phyloP scores from a whole-genome alignment of 1,284 basidiomycete genomes.

The Xerocomus nothofagi region DNA sequence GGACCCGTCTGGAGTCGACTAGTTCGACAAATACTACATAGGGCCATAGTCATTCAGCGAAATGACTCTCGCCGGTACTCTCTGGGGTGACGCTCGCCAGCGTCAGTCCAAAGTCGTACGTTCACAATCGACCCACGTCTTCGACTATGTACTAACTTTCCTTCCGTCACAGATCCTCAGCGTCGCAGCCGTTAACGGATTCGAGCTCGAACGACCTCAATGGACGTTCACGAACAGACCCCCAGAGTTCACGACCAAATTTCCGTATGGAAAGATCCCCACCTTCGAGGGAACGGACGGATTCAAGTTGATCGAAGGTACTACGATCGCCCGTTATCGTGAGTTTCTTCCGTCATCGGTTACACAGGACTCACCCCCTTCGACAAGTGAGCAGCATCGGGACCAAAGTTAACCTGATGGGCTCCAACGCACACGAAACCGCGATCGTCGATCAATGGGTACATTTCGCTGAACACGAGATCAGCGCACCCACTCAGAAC shows the following conservation, averaged over 20 bases:
- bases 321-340: slow-evolving; percentile 60
- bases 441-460: slow-evolving; percentile 57
- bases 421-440: slow-evolving; percentile 42
- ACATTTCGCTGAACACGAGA: slow-evolving; percentile 51
- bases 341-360: slow-evolving; percentile 7
- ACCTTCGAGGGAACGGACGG: slow-evolving; percentile 53
- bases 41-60: background rate
- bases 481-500: slow-evolving; percentile 13
- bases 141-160: background rate
- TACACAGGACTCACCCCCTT: background rate
- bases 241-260: slow-evolving; percentile 44
- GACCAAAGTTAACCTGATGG: slow-evolving; percentile 50
- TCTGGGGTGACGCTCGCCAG: slow-evolving; percentile 26
- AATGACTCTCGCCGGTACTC: slow-evolving; percentile 24
- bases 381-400: slow-evolving; percentile 47
- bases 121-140: background rate
- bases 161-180: slow-evolving; percentile 19
- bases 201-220: slow-evolving; percentile 15
- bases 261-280: slow-evolving; percentile 51
- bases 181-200: slow-evolving; percentile 20
- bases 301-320: slow-evolving; percentile 51
- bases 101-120: slow-evolving; percentile 31
- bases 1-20: too few species aligned
- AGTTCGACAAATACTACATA: background rate
- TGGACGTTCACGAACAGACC: slow-evolving; percentile 36